Evolutionary conservation across 805 yeast species (phyloP), one percentile per base, ranked within the genome.

Genomic region (Limtongia smithiae): DNA sequence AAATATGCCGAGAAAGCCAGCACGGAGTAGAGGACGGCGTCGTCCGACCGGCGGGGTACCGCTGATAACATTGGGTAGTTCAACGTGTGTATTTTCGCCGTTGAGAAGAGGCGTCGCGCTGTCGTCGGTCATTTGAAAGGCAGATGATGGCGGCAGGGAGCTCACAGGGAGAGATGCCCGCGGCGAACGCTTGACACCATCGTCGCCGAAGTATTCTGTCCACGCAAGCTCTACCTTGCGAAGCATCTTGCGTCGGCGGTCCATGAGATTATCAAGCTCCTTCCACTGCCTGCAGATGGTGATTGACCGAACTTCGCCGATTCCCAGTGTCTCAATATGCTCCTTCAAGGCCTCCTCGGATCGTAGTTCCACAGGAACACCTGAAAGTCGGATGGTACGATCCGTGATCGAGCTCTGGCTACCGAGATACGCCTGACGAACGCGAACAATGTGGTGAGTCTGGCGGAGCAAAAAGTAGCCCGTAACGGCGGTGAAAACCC

Each of bases 241-340:
- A 3, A 90, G 59, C 2, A 85, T 68, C 17, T 64, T 55, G 32
- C 74, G 70, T 37, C 97, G 73, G 52, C 78, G 72, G 45, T 74
- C 75, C 65, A 83, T 84, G 15, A 93, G 68, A 41, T 66, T 62
- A 60, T 90, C 88, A 46, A 91, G 71, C 18, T 74, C 76, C 11
- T 77, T 77, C 97, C 97, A 93, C 64, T 91, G 93, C 52, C 88
- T 73, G 58, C 96, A 93, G 1, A 93, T 80, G 2, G 84, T 82
- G 7, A 90, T 76, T 1, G 83, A 76, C 22, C 82, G 77, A 1
- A 91, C 95, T 49, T 78, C 81, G 1, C 96, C 96, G 31, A 90
- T 82, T 25, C 83, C 82, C 32, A 91, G 70, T 8, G 77, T 75
- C 60, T 88, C 93, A 22, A 91, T 81, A 61, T 87, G 93, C 32